Evolutionary conservation across 2,329 filamentous ascomycete genomes (phyloP), one percentile per base, ranked within the genome.

Genomic region (Fusarium clavum): DNA sequence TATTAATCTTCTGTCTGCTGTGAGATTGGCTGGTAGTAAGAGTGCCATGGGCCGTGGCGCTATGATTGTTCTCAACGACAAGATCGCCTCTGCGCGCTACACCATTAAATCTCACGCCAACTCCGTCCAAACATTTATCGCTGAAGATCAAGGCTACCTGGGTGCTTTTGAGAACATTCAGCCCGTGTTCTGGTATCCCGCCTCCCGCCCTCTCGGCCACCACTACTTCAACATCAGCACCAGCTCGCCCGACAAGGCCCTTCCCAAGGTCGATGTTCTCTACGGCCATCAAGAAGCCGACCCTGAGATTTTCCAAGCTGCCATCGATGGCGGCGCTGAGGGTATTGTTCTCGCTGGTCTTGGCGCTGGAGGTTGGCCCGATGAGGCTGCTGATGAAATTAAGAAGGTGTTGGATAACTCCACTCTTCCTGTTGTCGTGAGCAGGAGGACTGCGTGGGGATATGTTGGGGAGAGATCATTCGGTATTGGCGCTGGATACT

Each of bases 71-170:
- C 78, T 90, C 47, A 90, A 90, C 73, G 88, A 90, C 72, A 84
- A 87, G 52, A 89, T 90, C 65, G 83, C 82, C 14, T 73, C 75
- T 41, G 85, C 86, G 8, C 88, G 84, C 71, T 90, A 86, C 75
- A 86, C 81, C 0, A 85, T 85, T 55, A 91, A 91, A 78, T 87
- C 84, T 18, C 86, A 90, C 70, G 86, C 88, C 49, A 90, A 90
- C 75, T 82, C 84, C 0, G 80, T 89, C 46, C 87, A 90, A 66
- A 89, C 88, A 2, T 91, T 91, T 81, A 85, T 83, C 72, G 83
- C 84, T 0, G 79, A 79, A 13, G 88, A 91, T 74, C 82, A 83
- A 68, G 86, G 88, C 1, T 86, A 83, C 62, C 81, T 90, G 0
- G 89, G 89, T 22, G 80, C 83, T 47, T 86, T 91, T 71, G 82